phyloP scores from a whole-genome alignment of 148 eudicot species.

The Spergularia marina region DNA sequence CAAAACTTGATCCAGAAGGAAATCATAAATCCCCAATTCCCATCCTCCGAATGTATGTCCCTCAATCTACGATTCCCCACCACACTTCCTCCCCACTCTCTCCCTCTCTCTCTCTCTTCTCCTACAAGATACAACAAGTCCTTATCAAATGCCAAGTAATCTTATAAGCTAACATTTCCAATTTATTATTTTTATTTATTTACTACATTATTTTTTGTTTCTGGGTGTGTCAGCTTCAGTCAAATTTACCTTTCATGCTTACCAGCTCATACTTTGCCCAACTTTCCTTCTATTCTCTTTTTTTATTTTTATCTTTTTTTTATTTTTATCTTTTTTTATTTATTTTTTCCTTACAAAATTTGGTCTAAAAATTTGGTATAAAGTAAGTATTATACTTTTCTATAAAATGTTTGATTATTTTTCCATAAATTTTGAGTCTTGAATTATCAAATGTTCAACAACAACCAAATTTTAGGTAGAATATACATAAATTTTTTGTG shows the following conservation, averaged over 20 bases:
- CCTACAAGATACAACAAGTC: neutral
- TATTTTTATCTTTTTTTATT: neutral
- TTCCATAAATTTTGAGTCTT: neutral
- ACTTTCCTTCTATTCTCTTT: conserved; percentile 5
- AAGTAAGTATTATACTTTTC: too few relatives aligned
- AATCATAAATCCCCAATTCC: neutral
- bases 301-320: neutral
- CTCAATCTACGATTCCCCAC: conserved; percentile 19
- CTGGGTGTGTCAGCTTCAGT: conserved; percentile 27
- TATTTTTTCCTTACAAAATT: neutral
- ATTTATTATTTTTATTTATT: too few relatives aligned
- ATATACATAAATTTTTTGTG: neutral
- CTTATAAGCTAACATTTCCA: conserved; percentile 12
- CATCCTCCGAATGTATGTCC: conserved; percentile 16
- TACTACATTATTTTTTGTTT: neutral
- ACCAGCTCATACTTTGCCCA: conserved; percentile 24
- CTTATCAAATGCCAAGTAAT: conserved; percentile 11
- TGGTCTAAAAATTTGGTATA: too few relatives aligned
- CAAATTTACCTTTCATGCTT: conserved; percentile 25
- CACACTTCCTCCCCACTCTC: neutral
- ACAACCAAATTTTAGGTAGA: conserved; percentile 7
- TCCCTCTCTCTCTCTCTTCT: neutral
- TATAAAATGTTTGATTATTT: neutral
- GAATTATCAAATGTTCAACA: neutral
- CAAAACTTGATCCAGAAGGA: neutral